A percentile compares a stretch with the other conserved stretches of the same genome.
Evolutionary conservation across 176 grass and related monocot species (phyloP).

Genomic region (Stipa capillata): DNA sequence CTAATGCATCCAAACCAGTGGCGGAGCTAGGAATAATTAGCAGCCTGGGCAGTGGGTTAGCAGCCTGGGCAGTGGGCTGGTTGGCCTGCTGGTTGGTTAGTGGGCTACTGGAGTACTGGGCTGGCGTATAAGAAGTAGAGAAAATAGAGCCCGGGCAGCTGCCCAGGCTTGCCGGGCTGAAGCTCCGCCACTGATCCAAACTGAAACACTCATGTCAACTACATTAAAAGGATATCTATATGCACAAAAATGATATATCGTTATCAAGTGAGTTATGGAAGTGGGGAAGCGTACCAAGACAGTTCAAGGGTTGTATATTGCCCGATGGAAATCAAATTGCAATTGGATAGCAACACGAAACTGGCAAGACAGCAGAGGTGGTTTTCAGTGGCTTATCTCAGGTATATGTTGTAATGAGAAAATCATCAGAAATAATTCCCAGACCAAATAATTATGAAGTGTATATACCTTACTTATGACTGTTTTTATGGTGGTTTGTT

Average conservation of each 20-base stretch:
- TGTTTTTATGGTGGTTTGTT: constrained; percentile 92
- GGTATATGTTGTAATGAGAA: not conserved
- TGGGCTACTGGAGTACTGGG: too few species aligned
- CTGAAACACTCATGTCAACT: not conserved
- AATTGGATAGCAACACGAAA: constrained; percentile 93
- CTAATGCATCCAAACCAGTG: too few species aligned
- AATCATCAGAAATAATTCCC: not conserved
- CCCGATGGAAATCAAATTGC: constrained; percentile 99
- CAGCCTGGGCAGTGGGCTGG: too few species aligned
- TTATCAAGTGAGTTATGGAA: constrained; percentile 6
- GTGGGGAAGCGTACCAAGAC: constrained; percentile 56
- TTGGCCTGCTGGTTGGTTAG: too few species aligned
- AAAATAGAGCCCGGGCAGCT: too few species aligned
- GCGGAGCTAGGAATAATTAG: too few species aligned
- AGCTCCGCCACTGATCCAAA: too few species aligned
- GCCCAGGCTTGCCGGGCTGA: too few species aligned
- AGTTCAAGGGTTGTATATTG: constrained; percentile 99
- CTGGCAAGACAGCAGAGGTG: constrained; percentile 28
- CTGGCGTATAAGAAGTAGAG: too few species aligned
- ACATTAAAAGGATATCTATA: not conserved
- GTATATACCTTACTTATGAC: constrained; percentile 89
- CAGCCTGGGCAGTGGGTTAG: too few species aligned
- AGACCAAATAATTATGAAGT: not conserved
- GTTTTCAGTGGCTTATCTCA: constrained; percentile 7
- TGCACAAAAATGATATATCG: constrained; percentile 5